phyloP scores from a whole-genome alignment of 1,139 yeast species.

The Yamadazyma sp. region DNA sequence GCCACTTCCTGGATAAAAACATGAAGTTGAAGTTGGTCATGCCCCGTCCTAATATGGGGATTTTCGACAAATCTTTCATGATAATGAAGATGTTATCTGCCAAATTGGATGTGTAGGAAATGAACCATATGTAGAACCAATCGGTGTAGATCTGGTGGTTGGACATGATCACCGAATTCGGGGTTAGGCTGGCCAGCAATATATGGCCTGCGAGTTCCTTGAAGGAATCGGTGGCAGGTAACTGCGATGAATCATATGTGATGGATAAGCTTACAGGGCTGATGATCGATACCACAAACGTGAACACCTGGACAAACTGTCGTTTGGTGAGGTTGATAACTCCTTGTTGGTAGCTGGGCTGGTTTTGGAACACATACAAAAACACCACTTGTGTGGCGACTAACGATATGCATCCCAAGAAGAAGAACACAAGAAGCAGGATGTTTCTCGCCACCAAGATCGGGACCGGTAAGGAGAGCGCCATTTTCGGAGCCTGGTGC shows the following conservation, averaged over 20 bases:
- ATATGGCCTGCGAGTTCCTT: conserved; percentile 23
- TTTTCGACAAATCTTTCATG: conserved; percentile 69
- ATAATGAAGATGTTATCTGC: conserved; percentile 71
- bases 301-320: conserved; percentile 49
- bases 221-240: conserved; percentile 21
- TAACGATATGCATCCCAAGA: conserved; percentile 47
- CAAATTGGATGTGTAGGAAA: conserved; percentile 65
- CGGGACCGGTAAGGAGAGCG: neutral
- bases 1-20: conserved; percentile 86
- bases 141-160: conserved; percentile 95
- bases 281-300: conserved; percentile 41
- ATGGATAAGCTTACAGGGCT: conserved; percentile 44
- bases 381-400: conserved; percentile 45
- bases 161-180: conserved; percentile 64
- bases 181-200: conserved; percentile 34
- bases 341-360: conserved; percentile 32
- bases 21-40: conserved; percentile 80
- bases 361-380: conserved; percentile 22
- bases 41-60: conserved; percentile 86
- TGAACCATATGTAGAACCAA: conserved; percentile 93
- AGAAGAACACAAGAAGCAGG: conserved; percentile 32
- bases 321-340: conserved; percentile 48
- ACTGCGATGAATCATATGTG: conserved; percentile 33
- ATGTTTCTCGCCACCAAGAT: conserved; percentile 23
- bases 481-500: no score